These are phyloP conservation scores for Favolaschia claudopus DNA, from an alignment of 768 basidiomycete species.

Conservation along the genomic window DNA sequence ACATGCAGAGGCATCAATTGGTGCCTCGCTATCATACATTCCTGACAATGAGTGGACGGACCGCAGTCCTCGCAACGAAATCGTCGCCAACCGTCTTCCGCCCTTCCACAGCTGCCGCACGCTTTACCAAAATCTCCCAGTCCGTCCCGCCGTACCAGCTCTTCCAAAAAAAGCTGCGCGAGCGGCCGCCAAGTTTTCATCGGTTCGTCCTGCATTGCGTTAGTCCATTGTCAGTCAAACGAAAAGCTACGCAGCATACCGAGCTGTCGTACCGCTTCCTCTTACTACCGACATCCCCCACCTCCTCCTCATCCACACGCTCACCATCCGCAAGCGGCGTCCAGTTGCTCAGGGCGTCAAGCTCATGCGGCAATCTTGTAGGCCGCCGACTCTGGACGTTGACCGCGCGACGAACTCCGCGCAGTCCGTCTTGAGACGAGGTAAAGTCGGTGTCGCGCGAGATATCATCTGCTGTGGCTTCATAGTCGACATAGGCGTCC, in stretches of 20 bases:
- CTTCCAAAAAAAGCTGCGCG: background rate
- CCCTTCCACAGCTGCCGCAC: background rate
- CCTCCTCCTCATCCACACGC: background rate
- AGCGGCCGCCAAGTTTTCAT: background rate
- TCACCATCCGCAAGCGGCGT: background rate
- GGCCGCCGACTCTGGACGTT: background rate
- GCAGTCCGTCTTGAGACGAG: background rate
- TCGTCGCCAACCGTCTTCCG: too few relatives aligned
- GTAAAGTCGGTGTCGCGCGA: background rate
- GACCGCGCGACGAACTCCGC: background rate
- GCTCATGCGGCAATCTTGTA: background rate
- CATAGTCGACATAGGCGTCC: background rate
- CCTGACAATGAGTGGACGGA: background rate
- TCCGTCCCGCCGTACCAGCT: background rate
- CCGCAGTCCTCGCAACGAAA: conserved; percentile 3
- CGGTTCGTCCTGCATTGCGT: background rate
- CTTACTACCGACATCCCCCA: background rate
- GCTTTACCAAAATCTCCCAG: background rate
- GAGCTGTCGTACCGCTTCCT: conserved; percentile 1
- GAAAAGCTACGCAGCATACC: background rate
- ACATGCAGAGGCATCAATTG: background rate
- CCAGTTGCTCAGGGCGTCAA: background rate
- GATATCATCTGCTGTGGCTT: background rate
- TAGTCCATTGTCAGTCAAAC: background rate
- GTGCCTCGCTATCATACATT: background rate